Evolutionary conservation across 2,329 filamentous ascomycete genomes (phyloP).

Genomic region (Curvularia sp.): DNA sequence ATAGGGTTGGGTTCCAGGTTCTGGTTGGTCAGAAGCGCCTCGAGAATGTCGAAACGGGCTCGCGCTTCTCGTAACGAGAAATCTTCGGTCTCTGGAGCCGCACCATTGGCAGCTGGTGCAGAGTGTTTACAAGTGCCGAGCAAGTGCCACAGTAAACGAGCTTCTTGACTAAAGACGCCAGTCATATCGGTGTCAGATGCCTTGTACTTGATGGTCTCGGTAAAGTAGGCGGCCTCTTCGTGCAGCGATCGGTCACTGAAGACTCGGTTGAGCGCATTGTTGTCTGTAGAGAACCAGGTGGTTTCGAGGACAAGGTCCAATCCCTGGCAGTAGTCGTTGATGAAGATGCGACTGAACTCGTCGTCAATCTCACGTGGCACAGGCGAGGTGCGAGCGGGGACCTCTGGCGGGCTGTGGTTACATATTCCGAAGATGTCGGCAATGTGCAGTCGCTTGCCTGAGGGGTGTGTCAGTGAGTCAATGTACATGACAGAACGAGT

Average conservation of each 20-base stretch:
- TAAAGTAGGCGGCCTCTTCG: constrained; percentile 46
- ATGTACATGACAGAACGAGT: neutral
- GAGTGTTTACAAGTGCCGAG: constrained; percentile 60
- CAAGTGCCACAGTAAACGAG: constrained; percentile 66
- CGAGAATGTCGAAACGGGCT: constrained; percentile 76
- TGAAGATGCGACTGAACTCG: constrained; percentile 43
- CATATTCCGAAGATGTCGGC: constrained; percentile 46
- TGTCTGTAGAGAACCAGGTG: constrained; percentile 74
- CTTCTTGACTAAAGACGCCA: constrained; percentile 61
- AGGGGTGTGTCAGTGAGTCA: constrained; percentile 12
- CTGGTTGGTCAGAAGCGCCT: constrained; percentile 76
- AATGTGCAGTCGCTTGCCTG: constrained; percentile 48
- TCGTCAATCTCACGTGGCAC: constrained; percentile 42
- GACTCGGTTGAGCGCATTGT: constrained; percentile 57
- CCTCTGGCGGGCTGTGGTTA: constrained; percentile 45
- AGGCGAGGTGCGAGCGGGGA: constrained; percentile 38
- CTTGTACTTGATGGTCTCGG: constrained; percentile 43
- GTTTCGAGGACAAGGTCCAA: constrained; percentile 65
- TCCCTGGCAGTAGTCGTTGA: constrained; percentile 46
- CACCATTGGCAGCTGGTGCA: constrained; percentile 47
- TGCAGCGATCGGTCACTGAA: constrained; percentile 56
- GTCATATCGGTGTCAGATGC: constrained; percentile 39
- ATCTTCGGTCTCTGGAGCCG: constrained; percentile 56
- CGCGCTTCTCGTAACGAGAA: constrained; percentile 67
- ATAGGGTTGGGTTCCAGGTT: constrained; percentile 67